Evolutionary conservation across 2,329 filamentous ascomycete species (phyloP).

Genomic region (Hypoxylon sp.): DNA sequence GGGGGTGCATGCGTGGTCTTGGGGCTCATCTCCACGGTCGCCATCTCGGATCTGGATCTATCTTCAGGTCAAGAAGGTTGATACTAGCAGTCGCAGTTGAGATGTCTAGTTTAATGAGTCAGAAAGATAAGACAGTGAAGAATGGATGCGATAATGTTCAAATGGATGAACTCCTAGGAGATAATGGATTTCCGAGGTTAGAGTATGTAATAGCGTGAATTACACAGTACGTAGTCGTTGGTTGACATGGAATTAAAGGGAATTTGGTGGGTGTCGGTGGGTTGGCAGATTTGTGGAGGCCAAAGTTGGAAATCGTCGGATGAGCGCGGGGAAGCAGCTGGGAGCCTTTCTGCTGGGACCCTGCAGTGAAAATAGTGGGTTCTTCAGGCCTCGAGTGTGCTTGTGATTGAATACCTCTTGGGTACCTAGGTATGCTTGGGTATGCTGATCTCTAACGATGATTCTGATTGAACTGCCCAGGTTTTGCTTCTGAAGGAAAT

Average conservation of each 20-base stretch:
- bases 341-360: slow-evolving; percentile 42
- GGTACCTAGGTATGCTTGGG: too few species aligned
- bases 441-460: slow-evolving; percentile 39
- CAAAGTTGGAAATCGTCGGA: slow-evolving; percentile 37
- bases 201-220: slow-evolving; percentile 10
- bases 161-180: slow-evolving; percentile 16
- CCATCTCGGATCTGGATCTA: slow-evolving; percentile 46
- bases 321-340: slow-evolving; percentile 41
- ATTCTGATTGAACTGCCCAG: slow-evolving; percentile 22
- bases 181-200: slow-evolving; percentile 9
- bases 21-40: slow-evolving; percentile 51
- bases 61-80: slow-evolving; percentile 5
- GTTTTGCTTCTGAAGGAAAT: slow-evolving; percentile 25
- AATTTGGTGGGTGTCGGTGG: slow-evolving; percentile 18
- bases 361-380: slow-evolving; percentile 43
- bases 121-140: neutral
- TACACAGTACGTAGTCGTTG: too few species aligned
- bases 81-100: neutral
- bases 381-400: slow-evolving; percentile 11
- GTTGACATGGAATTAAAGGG: too few species aligned
- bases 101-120: slow-evolving; percentile 19
- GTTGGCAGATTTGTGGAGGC: slow-evolving; percentile 40
- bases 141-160: slow-evolving; percentile 1
- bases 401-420: slow-evolving; percentile 38
- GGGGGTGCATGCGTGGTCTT: slow-evolving; percentile 47